These are phyloP conservation scores for Sclerotinia trifoliorum DNA, from an alignment of 2,329 filamentous ascomycete genomes.

Conservation along the genomic window DNA sequence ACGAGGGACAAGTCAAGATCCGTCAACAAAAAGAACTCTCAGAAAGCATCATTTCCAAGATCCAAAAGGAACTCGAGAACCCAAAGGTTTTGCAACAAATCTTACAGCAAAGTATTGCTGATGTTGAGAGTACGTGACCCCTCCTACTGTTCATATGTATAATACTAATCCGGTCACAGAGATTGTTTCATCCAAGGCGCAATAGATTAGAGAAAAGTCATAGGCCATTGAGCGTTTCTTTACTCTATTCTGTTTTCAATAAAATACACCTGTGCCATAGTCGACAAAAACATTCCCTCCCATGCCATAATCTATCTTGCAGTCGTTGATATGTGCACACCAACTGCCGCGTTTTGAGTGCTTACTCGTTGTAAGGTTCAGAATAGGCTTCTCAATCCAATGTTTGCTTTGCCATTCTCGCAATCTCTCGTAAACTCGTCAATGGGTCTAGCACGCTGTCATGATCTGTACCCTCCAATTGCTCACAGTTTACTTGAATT, in stretches of 20 bases:
- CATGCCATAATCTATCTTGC: background rate
- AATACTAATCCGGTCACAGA: slow-evolving; percentile 48
- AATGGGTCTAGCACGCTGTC: slow-evolving; percentile 37
- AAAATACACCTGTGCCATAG: slow-evolving; percentile 59
- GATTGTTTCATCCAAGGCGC: slow-evolving; percentile 61
- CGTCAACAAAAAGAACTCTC: slow-evolving; percentile 97
- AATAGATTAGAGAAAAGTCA: slow-evolving; percentile 51
- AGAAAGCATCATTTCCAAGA: slow-evolving; percentile 90
- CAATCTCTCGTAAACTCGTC: slow-evolving; percentile 25
- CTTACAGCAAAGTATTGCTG: slow-evolving; percentile 90
- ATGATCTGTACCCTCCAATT: slow-evolving; percentile 43
- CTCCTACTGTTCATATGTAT: background rate
- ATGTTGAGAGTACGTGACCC: slow-evolving; percentile 83
- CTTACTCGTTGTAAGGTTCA: background rate
- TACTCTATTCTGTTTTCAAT: slow-evolving; percentile 54
- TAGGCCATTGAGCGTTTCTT: slow-evolving; percentile 40
- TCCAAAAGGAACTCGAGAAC: slow-evolving; percentile 97
- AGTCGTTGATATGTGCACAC: slow-evolving; percentile 12
- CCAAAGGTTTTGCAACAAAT: slow-evolving; percentile 97
- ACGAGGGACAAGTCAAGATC: slow-evolving; percentile 98
- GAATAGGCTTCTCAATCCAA: background rate
- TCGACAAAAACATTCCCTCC: slow-evolving; percentile 38
- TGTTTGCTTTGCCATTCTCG: slow-evolving; percentile 10
- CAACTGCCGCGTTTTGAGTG: background rate
- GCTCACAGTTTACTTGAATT: slow-evolving; percentile 41